Percentiles rank a stretch among this genome's conserved stretches.
Conservation (phyloP, 2,329 filamentous ascomycete species). For the Domatiomyces catenatus region DNA sequence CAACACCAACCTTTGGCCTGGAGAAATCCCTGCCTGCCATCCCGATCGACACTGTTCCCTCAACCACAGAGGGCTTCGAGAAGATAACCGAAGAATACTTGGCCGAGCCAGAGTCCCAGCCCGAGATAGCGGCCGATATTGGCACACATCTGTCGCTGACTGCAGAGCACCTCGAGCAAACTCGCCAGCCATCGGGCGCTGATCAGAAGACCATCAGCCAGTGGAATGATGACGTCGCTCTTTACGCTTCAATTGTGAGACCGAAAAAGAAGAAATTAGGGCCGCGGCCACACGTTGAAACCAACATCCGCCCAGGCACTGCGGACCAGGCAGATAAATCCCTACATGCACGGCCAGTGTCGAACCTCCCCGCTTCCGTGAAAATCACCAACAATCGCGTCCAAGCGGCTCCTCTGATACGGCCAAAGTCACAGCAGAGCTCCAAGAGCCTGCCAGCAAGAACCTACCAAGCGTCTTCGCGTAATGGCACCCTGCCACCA, state of each 20-base stretch:
- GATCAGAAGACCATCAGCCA: constrained; percentile 29
- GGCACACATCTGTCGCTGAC: not conserved
- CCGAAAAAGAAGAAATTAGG: constrained; percentile 72
- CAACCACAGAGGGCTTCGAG: constrained; percentile 5
- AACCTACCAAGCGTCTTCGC: constrained; percentile 5
- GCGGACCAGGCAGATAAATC: constrained; percentile 33
- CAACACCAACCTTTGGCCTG: not conserved
- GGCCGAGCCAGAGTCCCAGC: not conserved
- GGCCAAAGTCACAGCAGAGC: constrained; percentile 32
- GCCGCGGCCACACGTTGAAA: constrained; percentile 58
- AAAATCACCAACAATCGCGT: constrained; percentile 47
- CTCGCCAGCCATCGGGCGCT: constrained; percentile 28
- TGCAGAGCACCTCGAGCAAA: constrained; percentile 14
- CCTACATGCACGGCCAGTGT: constrained; percentile 47
- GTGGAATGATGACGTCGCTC: constrained; percentile 30
- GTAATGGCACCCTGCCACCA: constrained; percentile 7
- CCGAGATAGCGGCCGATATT: not conserved
- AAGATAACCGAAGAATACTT: not conserved
- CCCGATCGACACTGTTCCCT: constrained; percentile 9
- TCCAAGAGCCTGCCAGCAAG: constrained; percentile 28
- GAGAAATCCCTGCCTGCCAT: constrained; percentile 4
- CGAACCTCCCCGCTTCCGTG: constrained; percentile 65
- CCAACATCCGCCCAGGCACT: constrained; percentile 47
- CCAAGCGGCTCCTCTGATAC: constrained; percentile 16
- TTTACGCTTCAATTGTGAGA: constrained; percentile 5